These are phyloP conservation scores for Myochromella boudieri DNA, from an alignment of 768 basidiomycete genomes.

Conservation along the genomic window DNA sequence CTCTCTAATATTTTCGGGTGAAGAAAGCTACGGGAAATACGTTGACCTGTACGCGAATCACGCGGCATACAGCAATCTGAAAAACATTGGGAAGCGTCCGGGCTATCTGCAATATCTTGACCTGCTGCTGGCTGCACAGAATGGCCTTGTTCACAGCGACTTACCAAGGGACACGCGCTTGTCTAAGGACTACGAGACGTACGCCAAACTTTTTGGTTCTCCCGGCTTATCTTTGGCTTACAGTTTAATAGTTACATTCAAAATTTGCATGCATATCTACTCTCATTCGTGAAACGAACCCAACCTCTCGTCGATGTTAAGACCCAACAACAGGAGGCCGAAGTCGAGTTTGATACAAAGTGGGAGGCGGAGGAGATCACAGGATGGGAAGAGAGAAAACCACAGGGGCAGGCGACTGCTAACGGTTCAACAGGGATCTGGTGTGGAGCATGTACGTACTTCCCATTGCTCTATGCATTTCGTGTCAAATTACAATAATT, in stretches of 20 bases:
- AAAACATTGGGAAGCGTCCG: conserved; percentile 77
- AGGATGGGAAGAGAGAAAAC: conserved; percentile 65
- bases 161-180: conserved; percentile 65
- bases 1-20: conserved; percentile 89
- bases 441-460: conserved; percentile 85
- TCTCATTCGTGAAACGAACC: conserved; percentile 83
- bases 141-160: conserved; percentile 62
- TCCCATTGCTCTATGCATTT: conserved; percentile 1
- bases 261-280: conserved; percentile 77
- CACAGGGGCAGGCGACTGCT: conserved; percentile 46
- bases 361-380: conserved; percentile 80
- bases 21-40: conserved; percentile 94
- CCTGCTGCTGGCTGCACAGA: conserved; percentile 67
- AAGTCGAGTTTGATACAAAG: conserved; percentile 68
- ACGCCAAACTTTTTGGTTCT: conserved; percentile 27
- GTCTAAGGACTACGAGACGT: conserved; percentile 81
- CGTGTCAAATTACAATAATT: conserved; percentile 1
- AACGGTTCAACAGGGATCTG: conserved; percentile 66
- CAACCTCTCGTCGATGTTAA: conserved; percentile 82
- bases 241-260: conserved; percentile 70
- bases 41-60: conserved; percentile 91
- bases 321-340: conserved; percentile 60
- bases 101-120: conserved; percentile 95
- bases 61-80: conserved; percentile 85
- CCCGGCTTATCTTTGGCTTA: conserved; percentile 7